Conservation (phyloP, 2,329 filamentous ascomycete genomes). For the Microdochium paspali region DNA sequence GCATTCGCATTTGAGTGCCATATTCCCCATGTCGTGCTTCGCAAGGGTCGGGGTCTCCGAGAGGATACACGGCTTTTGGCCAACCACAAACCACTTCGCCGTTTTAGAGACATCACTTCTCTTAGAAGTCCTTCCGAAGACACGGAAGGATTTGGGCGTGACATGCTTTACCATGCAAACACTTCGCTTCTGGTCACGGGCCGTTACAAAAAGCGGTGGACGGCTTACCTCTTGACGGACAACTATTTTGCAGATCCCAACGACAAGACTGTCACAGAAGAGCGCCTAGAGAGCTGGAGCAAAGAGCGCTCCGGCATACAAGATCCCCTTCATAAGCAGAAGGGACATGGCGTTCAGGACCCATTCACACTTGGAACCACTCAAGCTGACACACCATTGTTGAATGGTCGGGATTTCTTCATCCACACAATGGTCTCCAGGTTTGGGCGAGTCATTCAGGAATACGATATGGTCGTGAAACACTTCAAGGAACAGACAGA, state of each 20-base stretch:
- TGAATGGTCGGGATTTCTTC: background rate
- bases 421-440: background rate
- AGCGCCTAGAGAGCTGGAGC: background rate
- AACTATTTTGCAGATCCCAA: background rate
- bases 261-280: background rate
- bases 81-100: background rate
- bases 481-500: background rate
- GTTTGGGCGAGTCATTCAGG: background rate
- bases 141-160: background rate
- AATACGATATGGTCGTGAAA: background rate
- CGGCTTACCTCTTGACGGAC: background rate
- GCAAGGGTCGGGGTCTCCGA: background rate
- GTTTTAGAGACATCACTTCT: background rate
- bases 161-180: background rate
- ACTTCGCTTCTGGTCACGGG: background rate
- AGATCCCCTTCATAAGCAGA: no score
- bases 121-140: background rate
- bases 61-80: background rate
- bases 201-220: background rate
- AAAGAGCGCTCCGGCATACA: no score
- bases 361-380: background rate
- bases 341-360: background rate
- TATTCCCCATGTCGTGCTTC: background rate
- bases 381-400: background rate
- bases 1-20: background rate